Evolutionary conservation across 2,329 filamentous ascomycete genomes (phyloP).

Genomic region (Xylaria sp.): DNA sequence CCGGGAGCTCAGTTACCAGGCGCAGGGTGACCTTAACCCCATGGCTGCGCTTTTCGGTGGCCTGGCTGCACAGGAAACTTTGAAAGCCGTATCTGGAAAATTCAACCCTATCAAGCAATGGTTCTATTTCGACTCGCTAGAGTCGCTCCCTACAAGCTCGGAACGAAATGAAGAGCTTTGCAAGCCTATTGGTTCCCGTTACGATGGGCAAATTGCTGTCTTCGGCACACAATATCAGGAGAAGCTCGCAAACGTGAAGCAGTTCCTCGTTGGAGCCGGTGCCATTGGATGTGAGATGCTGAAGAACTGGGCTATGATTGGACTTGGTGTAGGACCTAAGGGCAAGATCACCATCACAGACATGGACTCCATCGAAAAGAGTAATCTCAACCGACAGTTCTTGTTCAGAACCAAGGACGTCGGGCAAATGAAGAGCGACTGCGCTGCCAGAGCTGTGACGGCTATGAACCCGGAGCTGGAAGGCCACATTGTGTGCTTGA

Average conservation of each 20-base stretch:
- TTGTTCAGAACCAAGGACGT: conserved; percentile 94
- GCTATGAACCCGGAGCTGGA: conserved; percentile 94
- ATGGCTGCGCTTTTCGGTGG: conserved; percentile 97
- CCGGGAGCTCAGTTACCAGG: conserved; percentile 93
- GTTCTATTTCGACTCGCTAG: conserved; percentile 98
- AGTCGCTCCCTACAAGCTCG: conserved; percentile 83
- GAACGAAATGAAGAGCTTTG: conserved; percentile 87
- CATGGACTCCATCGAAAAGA: conserved; percentile 99
- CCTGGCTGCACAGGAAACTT: conserved; percentile 89
- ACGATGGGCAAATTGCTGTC: conserved; percentile 97
- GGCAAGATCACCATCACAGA: conserved; percentile 94
- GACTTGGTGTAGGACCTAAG: conserved; percentile 85
- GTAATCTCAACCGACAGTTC: conserved; percentile 97
- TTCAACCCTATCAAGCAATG: conserved; percentile 96
- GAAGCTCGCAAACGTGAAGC: conserved; percentile 87
- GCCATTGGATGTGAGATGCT: conserved; percentile 99
- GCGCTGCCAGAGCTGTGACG: conserved; percentile 88
- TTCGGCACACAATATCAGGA: conserved; percentile 95
- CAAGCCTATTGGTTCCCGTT: conserved; percentile 84
- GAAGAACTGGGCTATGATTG: conserved; percentile 99
- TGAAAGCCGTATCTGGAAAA: conserved; percentile 97
- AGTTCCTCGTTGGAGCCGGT: conserved; percentile 95
- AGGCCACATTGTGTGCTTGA: conserved; percentile 85
- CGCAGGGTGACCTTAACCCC: conserved; percentile 86
- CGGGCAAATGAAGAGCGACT: conserved; percentile 95